Conservation (phyloP, 192 early-diverging fungal species). For the Coemansia asiatica region DNA sequence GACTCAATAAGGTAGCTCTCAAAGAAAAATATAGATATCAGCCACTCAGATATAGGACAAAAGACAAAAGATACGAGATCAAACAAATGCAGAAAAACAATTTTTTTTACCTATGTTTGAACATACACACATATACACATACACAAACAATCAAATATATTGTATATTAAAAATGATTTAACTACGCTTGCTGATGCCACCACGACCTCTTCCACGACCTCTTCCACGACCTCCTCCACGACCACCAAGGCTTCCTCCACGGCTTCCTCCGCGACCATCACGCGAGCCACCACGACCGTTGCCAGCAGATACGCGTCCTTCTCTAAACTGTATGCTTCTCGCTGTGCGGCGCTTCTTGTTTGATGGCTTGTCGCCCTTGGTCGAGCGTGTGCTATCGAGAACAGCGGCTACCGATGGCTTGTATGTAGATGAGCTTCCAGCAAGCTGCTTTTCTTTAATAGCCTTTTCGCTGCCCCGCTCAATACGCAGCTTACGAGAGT, state of each 20-base stretch:
- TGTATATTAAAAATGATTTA: neutral
- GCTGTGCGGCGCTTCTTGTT: slow-evolving; percentile 51
- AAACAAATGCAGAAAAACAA: slow-evolving; percentile 8
- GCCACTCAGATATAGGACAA: too few species aligned
- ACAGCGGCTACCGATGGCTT: slow-evolving; percentile 21
- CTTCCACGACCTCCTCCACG: slow-evolving; percentile 15
- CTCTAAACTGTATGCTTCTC: slow-evolving; percentile 39
- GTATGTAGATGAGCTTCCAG: neutral
- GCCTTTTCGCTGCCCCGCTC: slow-evolving; percentile 46
- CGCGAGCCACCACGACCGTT: slow-evolving; percentile 4
- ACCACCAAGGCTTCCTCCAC: slow-evolving; percentile 9
- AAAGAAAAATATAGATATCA: neutral
- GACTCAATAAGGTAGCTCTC: too few species aligned
- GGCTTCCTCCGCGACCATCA: slow-evolving; percentile 3
- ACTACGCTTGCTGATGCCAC: slow-evolving; percentile 12
- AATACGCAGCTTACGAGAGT: slow-evolving; percentile 32
- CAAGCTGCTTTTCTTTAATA: slow-evolving; percentile 34
- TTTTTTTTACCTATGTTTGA: slow-evolving; percentile 1
- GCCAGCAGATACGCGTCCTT: slow-evolving; percentile 19
- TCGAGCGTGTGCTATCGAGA: slow-evolving; percentile 60
- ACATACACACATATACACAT: too few species aligned
- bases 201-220: slow-evolving; percentile 8
- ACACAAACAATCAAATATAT: slow-evolving; percentile 10
- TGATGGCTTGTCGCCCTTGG: slow-evolving; percentile 54
- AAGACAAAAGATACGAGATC: too few species aligned